Evolutionary conservation across 129 eudicot genomes (phyloP).

Genomic region (Rutidosis leptorrhynchoides): DNA sequence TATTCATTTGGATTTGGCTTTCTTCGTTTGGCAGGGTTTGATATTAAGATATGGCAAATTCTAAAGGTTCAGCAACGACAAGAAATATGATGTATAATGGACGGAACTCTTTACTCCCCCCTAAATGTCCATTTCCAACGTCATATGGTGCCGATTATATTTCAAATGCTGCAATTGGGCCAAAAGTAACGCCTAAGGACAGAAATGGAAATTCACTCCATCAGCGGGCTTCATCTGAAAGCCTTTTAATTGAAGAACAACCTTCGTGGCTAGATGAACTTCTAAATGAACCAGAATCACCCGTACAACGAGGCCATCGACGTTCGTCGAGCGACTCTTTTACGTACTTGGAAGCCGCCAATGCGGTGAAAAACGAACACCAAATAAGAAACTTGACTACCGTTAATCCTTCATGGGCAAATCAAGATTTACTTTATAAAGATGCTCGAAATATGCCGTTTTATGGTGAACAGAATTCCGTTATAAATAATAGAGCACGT

Average conservation of each 20-base stretch:
- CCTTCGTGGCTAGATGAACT: constrained; percentile 95
- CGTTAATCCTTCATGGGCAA: constrained; percentile 29
- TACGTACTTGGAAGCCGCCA: constrained; percentile 54
- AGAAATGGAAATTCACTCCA: constrained; percentile 43
- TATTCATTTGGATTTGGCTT: background rate
- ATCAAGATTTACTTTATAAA: constrained; percentile 38
- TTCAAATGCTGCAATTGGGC: constrained; percentile 39
- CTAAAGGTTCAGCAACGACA: constrained; percentile 54
- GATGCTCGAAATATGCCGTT: constrained; percentile 28
- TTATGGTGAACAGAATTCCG: constrained; percentile 29
- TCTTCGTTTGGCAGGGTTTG: constrained; percentile 15
- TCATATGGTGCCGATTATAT: constrained; percentile 49
- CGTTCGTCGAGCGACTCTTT: constrained; percentile 85
- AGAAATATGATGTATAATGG: constrained; percentile 57
- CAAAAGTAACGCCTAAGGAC: constrained; percentile 36
- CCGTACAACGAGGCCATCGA: constrained; percentile 59
- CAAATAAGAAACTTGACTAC: constrained; percentile 22
- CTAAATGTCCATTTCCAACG: constrained; percentile 85
- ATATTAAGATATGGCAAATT: constrained; percentile 51
- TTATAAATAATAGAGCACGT: constrained; percentile 32
- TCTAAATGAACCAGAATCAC: constrained; percentile 66
- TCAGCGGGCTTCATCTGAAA: constrained; percentile 70
- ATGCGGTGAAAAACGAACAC: constrained; percentile 42
- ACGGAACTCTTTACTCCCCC: constrained; percentile 63
- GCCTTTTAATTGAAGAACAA: constrained; percentile 65